A percentile compares a stretch with the other conserved stretches of the same genome.
Evolutionary conservation across 2,329 filamentous ascomycete genomes (phyloP).

Genomic region (Penicillium expansum): DNA sequence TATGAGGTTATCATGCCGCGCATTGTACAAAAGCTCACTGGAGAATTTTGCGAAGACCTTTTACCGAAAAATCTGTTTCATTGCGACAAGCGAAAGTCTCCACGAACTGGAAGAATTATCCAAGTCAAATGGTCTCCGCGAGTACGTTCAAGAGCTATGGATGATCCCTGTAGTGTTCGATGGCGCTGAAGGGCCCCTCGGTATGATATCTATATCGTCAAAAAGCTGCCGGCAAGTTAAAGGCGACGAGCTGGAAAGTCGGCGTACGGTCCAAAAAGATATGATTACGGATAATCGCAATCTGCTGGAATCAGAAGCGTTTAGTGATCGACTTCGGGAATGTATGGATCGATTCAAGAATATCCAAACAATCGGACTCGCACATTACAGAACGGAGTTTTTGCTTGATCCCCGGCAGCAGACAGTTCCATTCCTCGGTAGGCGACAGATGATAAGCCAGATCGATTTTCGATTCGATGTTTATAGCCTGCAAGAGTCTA

Average conservation of each 20-base stretch:
- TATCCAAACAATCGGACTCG: conserved; percentile 10
- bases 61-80: conserved; percentile 13
- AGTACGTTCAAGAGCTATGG: conserved; percentile 13
- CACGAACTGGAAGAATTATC: conserved; percentile 11
- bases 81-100: conserved; percentile 16
- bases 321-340: conserved; percentile 7
- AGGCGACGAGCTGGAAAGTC: conserved; percentile 2
- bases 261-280: conserved; percentile 1
- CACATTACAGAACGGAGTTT: conserved; percentile 10
- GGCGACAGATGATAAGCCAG: conserved; percentile 8
- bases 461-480: conserved; percentile 13
- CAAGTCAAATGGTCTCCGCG: conserved; percentile 7
- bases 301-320: conserved; percentile 9
- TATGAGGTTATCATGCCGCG: conserved; percentile 16
- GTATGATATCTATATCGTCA: conserved; percentile 8
- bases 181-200: conserved; percentile 1
- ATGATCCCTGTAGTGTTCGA: conserved; percentile 13
- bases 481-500: neutral
- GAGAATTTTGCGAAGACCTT: conserved; percentile 8
- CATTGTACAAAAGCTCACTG: conserved; percentile 10
- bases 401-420: conserved; percentile 13
- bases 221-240: conserved; percentile 10
- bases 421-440: conserved; percentile 11
- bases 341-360: conserved; percentile 8
- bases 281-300: conserved; percentile 6